Evolutionary conservation across 2,329 filamentous ascomycete species (phyloP), one percentile per base, ranked within the genome.

Genomic region (Ophiostoma tasmaniense): DNA sequence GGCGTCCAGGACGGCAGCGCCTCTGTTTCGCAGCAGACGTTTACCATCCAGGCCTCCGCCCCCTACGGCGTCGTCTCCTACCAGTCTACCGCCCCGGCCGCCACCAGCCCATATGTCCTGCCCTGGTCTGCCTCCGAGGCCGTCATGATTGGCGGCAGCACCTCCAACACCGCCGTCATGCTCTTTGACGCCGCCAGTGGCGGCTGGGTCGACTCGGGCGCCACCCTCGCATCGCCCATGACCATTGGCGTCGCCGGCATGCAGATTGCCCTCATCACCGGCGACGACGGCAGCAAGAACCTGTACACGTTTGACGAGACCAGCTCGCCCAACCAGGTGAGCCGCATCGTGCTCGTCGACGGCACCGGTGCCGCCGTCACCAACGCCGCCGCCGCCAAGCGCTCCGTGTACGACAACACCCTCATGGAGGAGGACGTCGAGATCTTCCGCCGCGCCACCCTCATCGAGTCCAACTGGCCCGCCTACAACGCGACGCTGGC

Each of bases 221-320:
- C 87, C 2, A 84, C 84, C 3, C 80, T 97, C 30, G 81, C 85
- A 0, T 77, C 83, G 17, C 86, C 87, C 1, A 78, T 93, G 25
- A 78, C 84, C 20, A 87, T 87, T 74, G 84, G 86, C 68, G 82
- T 83, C 2, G 80, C 83, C 1, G 82, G 77, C 1, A 76, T 89
- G 65, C 86, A 89, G 75, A 87, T 86, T 33, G 82, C 87, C 0
- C 75, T 97, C 3, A 79, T 96, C n/a, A 80, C 82, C 14, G 90
- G 90, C 28, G 84, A 87, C 59, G 92, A 97, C 76, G 88, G 85
- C 35, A 93, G 90, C 78, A 93, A 91, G 76, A 87, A 89, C 52
- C 80, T 98, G 22, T 87, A 93, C 73, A 87, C 88, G 13, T 97
- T 95, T 74, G 88, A 97, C 75, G 85, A 93, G 79, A 84, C 84